Evolutionary conservation across 768 basidiomycete genomes (phyloP), one percentile per base, ranked within the genome.

Genomic region (Termitomyces sp.): DNA sequence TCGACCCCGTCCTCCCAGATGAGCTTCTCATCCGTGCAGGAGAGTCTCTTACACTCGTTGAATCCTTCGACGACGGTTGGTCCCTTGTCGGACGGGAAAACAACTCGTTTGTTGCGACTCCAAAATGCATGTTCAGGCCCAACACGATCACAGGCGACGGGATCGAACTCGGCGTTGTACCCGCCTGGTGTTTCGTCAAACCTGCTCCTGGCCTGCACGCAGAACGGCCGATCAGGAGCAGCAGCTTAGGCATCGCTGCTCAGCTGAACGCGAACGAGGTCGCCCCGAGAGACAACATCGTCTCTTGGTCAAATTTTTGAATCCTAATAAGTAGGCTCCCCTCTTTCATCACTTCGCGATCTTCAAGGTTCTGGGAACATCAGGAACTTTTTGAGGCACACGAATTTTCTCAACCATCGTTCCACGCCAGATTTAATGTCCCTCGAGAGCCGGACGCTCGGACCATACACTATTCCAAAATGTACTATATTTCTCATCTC

Each of bases 11-110:
- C 24, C 82, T 92, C 3, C 86, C 88, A 0, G 90, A 93, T 70
- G 90, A 93, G 67, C 75, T 92, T 27, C 72, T 84, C 34, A 58
- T 88, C 58, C 67, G 64, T 34, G 64, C 78, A 13, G 86, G 87
- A 39, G 88, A 93, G 67, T 74, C 74, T 36, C 71, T 92, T 42
- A 81, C 79, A 1, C 71, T 91, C 30, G 76, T 90, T 3, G 82
- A 83, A 59, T 82, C 83, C 5, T 89, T 85, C 64, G 87, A 91
- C 58, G 90, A 92, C 57, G 90, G 89, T 2, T 93, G 90, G 90
- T 89, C 87, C 63, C 77, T 89, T 52, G 86, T 89, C 52, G 84
- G 82, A 20, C 76, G 87, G 30, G 82, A 86, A 59, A 68, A 66
- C 45, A 59, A 62, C 58, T 66, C 70, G 26, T 65, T 73, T 26